Evolutionary conservation across 2,329 filamentous ascomycete species (phyloP).

Genomic region (Dothideomycetes sp.): DNA sequence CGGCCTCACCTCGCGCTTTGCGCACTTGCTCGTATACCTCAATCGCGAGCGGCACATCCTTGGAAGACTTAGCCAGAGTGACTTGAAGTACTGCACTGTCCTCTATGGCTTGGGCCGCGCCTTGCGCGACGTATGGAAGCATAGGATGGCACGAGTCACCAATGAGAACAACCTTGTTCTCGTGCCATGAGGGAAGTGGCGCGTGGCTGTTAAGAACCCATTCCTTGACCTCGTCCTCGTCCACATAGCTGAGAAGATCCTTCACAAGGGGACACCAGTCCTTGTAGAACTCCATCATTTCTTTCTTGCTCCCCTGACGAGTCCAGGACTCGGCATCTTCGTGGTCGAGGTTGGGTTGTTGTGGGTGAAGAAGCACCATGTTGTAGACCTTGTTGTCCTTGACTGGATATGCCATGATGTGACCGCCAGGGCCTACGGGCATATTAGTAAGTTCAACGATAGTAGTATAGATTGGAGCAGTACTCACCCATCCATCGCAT

Average conservation of each 20-base stretch:
- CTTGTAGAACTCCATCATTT: conserved; percentile 49
- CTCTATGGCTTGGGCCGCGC: conserved; percentile 58
- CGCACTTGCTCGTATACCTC: conserved; percentile 26
- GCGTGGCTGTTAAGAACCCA: conserved; percentile 26
- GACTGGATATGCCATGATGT: conserved; percentile 13
- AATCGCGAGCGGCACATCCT: conserved; percentile 23
- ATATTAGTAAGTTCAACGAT: no score
- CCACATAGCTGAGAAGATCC: conserved; percentile 49
- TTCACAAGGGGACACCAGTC: conserved; percentile 51
- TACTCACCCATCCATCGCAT: conserved; percentile 12
- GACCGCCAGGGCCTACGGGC: conserved; percentile 9
- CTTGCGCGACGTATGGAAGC: conserved; percentile 50
- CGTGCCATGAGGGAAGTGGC: conserved; percentile 24
- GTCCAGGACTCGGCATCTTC: conserved; percentile 45
- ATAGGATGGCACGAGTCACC: conserved; percentile 36
- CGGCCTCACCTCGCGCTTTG: conserved; percentile 27
- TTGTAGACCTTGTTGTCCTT: conserved; percentile 11
- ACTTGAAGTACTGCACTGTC: conserved; percentile 33
- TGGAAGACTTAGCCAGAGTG: conserved; percentile 25
- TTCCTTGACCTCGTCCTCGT: conserved; percentile 37
- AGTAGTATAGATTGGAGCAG: no score
- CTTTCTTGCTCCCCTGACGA: conserved; percentile 48
- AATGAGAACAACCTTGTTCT: conserved; percentile 26
- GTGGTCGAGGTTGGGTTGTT: conserved; percentile 4
- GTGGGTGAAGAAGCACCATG: conserved; percentile 12